Evolutionary conservation across 495 filamentous ascomycete genomes (phyloP).

Genomic region (Aspergillus bridgeri): DNA sequence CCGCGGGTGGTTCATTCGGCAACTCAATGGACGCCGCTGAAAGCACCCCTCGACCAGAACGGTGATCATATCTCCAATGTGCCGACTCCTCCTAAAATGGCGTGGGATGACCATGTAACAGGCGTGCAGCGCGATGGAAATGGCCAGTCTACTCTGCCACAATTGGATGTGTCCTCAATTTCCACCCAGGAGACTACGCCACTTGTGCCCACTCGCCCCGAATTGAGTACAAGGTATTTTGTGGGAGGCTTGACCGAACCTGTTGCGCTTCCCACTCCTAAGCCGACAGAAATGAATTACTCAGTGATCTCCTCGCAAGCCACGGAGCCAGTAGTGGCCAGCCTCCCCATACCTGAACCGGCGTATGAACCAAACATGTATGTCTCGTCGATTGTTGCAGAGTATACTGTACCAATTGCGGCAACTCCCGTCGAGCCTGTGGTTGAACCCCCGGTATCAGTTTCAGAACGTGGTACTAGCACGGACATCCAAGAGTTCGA

Average conservation of each 20-base stretch:
- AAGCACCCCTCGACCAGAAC: slow-evolving; percentile 18
- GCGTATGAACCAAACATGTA: slow-evolving; percentile 22
- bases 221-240: slow-evolving; percentile 33
- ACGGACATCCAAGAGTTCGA: slow-evolving; percentile 28
- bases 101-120: slow-evolving; percentile 30
- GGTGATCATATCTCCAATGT: slow-evolving; percentile 31
- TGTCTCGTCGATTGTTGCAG: slow-evolving; percentile 23
- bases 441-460: slow-evolving; percentile 13
- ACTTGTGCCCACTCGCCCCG: slow-evolving; percentile 24
- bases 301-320: slow-evolving; percentile 31
- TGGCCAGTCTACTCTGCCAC: slow-evolving; percentile 16
- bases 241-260: slow-evolving; percentile 31
- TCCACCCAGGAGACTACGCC: slow-evolving; percentile 39
- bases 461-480: slow-evolving; percentile 12
- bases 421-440: slow-evolving; percentile 13
- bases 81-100: slow-evolving; percentile 39
- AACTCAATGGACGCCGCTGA: slow-evolving; percentile 38
- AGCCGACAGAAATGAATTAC: slow-evolving; percentile 21
- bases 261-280: slow-evolving; percentile 21
- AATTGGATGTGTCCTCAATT: slow-evolving; percentile 37
- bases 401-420: slow-evolving; percentile 22
- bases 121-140: slow-evolving; percentile 17
- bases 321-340: slow-evolving; percentile 29
- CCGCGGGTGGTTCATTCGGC: slow-evolving; percentile 30
- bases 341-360: slow-evolving; percentile 19